phyloP scores from a whole-genome alignment of 2,329 filamentous ascomycete genomes.

The Pseudocercospora fuligena region DNA sequence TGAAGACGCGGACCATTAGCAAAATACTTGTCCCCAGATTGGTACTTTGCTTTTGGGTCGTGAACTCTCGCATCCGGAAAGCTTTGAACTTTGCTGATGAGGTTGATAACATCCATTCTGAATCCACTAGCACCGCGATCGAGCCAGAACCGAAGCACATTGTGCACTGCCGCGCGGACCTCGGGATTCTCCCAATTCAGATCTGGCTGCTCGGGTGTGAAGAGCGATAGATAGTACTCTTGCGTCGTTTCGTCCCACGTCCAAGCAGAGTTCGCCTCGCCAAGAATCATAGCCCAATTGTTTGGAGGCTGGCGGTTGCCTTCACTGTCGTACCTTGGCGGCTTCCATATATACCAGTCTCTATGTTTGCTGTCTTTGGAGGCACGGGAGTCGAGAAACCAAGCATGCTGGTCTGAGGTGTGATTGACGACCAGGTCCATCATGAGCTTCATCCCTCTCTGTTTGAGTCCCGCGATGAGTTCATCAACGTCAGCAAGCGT shows the following conservation, averaged over 20 bases:
- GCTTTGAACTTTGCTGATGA: constrained; percentile 51
- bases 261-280: constrained; percentile 48
- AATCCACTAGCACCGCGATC: constrained; percentile 52
- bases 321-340: constrained; percentile 57
- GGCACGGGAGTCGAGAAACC: constrained; percentile 62
- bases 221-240: constrained; percentile 55
- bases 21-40: constrained; percentile 56
- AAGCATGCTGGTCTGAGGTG: constrained; percentile 54
- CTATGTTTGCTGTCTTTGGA: constrained; percentile 58
- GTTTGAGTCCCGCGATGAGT: constrained; percentile 49
- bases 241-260: constrained; percentile 53
- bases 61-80: constrained; percentile 51
- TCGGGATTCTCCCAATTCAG: constrained; percentile 55
- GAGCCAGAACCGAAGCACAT: constrained; percentile 55
- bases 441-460: constrained; percentile 55
- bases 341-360: constrained; percentile 71
- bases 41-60: constrained; percentile 48
- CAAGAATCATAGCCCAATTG: constrained; percentile 52
- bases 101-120: constrained; percentile 55
- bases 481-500: constrained; percentile 52
- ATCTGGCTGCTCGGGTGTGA: constrained; percentile 54
- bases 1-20: constrained; percentile 64
- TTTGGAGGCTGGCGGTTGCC: constrained; percentile 64
- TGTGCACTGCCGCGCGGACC: constrained; percentile 52
- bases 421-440: constrained; percentile 49